These are phyloP conservation scores for Coniochaeta hoffmannii DNA, from an alignment of 2,329 filamentous ascomycete genomes.

Conservation along the genomic window DNA sequence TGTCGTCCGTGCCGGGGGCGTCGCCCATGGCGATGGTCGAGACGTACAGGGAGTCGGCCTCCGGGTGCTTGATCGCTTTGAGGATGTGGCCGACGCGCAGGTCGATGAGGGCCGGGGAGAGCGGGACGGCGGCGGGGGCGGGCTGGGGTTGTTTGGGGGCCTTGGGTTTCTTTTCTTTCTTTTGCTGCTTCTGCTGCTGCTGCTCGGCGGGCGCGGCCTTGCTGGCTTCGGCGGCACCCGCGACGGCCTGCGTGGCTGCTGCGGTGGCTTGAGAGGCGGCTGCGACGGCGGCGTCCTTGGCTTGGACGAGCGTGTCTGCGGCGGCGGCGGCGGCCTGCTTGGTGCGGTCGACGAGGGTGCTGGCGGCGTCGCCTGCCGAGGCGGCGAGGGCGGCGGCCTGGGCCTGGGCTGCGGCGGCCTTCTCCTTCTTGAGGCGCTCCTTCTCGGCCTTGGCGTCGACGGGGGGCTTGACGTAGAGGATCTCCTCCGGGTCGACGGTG, in stretches of 20 bases:
- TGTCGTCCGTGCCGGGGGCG: constrained; percentile 77
- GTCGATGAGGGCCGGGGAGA: constrained; percentile 82
- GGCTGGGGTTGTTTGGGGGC: constrained; percentile 65
- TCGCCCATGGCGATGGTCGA: constrained; percentile 95
- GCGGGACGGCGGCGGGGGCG: constrained; percentile 67
- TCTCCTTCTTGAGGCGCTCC: constrained; percentile 94
- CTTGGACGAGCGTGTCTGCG: constrained; percentile 38
- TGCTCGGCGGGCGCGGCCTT: constrained; percentile 26
- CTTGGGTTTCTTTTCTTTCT: constrained; percentile 94
- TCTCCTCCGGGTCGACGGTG: constrained; percentile 67
- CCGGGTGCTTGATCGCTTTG: constrained; percentile 90
- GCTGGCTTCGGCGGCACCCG: constrained; percentile 8
- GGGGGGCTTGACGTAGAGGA: constrained; percentile 82
- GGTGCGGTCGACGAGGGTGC: constrained; percentile 50
- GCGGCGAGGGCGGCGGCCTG: constrained; percentile 31
- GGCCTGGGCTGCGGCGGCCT: constrained; percentile 53
- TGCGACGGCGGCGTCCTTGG: constrained; percentile 41
- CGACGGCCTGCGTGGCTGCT: constrained; percentile 16
- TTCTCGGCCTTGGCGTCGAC: constrained; percentile 92
- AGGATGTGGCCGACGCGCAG: constrained; percentile 95
- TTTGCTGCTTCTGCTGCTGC: constrained; percentile 61
- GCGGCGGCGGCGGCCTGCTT: constrained; percentile 50
- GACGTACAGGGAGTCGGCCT: constrained; percentile 92
- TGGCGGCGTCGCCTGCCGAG: constrained; percentile 35
- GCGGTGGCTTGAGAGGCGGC: constrained; percentile 25